These are phyloP conservation scores for Pelargonium cotyledonis DNA, from an alignment of 441 rosid genomes.

Conservation along the genomic window DNA sequence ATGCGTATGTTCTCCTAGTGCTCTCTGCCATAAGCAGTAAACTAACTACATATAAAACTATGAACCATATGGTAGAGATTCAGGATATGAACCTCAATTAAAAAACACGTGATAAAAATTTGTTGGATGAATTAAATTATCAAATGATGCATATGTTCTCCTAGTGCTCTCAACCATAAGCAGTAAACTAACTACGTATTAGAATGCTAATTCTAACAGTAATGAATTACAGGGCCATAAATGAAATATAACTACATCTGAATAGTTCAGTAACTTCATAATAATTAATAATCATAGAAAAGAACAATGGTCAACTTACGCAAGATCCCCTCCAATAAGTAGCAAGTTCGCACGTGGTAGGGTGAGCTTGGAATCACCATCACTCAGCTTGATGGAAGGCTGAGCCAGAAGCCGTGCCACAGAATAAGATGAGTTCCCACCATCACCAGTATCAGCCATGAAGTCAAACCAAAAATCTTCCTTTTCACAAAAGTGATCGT, in stretches of 20 bases:
- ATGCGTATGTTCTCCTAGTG: neutral
- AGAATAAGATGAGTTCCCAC: conserved; percentile 90
- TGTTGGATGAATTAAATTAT: neutral
- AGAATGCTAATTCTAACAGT: neutral
- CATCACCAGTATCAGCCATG: conserved; percentile 99
- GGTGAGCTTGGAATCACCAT: conserved; percentile 35
- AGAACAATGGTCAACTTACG: conserved; percentile 53
- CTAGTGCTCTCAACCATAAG: neutral
- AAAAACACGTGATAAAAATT: too few species aligned
- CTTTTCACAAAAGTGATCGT: conserved; percentile 69
- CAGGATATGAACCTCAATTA: too few species aligned
- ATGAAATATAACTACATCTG: neutral
- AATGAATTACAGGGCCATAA: neutral
- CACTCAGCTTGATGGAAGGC: conserved; percentile 45
- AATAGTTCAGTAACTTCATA: too few species aligned
- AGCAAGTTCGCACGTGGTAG: conserved; percentile 74
- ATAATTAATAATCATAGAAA: too few species aligned
- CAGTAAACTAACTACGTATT: neutral
- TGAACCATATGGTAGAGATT: too few species aligned
- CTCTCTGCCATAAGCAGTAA: neutral
- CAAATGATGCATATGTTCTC: conserved; percentile 3
- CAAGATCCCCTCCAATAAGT: conserved; percentile 98
- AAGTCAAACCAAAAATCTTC: conserved; percentile 94
- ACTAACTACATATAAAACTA: neutral
- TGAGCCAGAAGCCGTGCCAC: conserved; percentile 90